Evolutionary conservation across 306 rosid species (phyloP), one percentile per base, ranked within the genome.

Genomic region (Leucaena leucocephala): DNA sequence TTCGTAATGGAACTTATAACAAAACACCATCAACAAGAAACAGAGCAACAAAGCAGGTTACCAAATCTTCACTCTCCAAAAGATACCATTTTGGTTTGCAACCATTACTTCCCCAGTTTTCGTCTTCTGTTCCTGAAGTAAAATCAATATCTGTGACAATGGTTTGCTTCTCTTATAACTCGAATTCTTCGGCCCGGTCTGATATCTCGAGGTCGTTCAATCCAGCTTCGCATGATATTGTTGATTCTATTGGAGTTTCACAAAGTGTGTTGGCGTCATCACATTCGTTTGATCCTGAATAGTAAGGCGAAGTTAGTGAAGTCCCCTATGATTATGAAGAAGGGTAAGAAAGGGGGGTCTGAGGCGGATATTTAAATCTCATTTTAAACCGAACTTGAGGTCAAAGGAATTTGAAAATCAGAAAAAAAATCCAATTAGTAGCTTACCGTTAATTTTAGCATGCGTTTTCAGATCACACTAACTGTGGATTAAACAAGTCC

Each of bases 51-150:
- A 75, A 72, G 42, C 79, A 27, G 66, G 82, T 38, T 76, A 72
- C 38, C 82, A 74, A 80, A 82, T 63, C 71, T 81, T 82, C 84
- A 81, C 85, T 68, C 58, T 77, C 9, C 71, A 79, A 14, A 86
- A 75, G 78, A 84, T 82, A 75, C 81, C 88, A 54, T 86, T 88
- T 57, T 85, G 89, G 90, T 86, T 88, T 68, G 81, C 89, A 75
- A 89, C 88, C 48, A 86, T 84, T 0, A 75, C 87, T 72, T 88
- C 17, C 91, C 94, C 74, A 6, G 59, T 82, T 13, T 80, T 72
- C 75, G 76, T 68, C 63, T 85, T 79, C 21, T 85, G 85, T 82
- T 71, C 88, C 40, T 85, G 52, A 33, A 27, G 2, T 76, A 50
- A 38, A 7, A 6, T 34, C 45, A 52, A 14, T 48, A 27, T 58